Conservation (phyloP, 192 early-diverging fungal genomes). For the Backusella mclennaniae region DNA sequence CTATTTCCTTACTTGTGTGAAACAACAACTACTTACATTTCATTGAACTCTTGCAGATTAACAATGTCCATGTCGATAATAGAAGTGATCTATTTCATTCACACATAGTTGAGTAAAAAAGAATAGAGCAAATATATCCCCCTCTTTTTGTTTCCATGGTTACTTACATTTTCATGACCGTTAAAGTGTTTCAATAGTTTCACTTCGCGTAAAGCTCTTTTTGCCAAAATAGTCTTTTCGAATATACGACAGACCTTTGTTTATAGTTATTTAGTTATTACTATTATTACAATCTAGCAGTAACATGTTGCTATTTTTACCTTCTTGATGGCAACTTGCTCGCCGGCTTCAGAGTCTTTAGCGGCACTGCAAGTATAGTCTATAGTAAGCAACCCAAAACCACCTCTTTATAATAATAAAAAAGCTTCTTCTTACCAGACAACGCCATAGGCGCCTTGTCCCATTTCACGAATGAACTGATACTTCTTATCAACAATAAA, state of each 20-base stretch:
- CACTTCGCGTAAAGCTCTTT: slow-evolving; percentile 86
- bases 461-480: slow-evolving; percentile 75
- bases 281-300: neutral
- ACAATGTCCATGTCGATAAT: slow-evolving; percentile 65
- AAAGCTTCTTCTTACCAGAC: slow-evolving; percentile 65
- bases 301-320: slow-evolving; percentile 5
- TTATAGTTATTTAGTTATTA: too few species aligned
- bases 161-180: slow-evolving; percentile 82
- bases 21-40: slow-evolving; percentile 26
- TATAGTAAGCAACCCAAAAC: too few species aligned
- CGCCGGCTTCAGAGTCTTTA: slow-evolving; percentile 74
- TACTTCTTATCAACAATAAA: slow-evolving; percentile 53
- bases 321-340: slow-evolving; percentile 90
- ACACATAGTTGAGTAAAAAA: neutral
- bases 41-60: slow-evolving; percentile 49
- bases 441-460: slow-evolving; percentile 87
- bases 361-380: slow-evolving; percentile 61
- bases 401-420: neutral
- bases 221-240: slow-evolving; percentile 81
- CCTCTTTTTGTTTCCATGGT: neutral
- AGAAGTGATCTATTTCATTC: slow-evolving; percentile 37
- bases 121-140: neutral
- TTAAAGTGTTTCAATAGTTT: slow-evolving; percentile 90
- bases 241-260: slow-evolving; percentile 75
- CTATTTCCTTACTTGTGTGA: neutral